Conservation (phyloP, 2,329 filamentous ascomycete genomes). For the Ascochyta koolunga region DNA sequence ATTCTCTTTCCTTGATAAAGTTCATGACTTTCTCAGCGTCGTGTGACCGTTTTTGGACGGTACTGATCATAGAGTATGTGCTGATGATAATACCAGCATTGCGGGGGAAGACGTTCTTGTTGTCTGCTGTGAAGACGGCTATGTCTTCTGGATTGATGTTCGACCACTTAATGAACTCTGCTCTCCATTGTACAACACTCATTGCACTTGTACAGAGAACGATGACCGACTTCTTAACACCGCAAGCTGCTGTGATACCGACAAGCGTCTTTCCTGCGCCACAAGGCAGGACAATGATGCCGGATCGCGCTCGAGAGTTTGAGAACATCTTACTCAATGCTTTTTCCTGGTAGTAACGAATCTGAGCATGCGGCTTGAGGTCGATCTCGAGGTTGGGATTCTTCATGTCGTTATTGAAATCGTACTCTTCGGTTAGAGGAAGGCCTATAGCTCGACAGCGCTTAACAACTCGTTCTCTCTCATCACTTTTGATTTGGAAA, state of each 20-base stretch:
- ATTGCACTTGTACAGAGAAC: constrained; percentile 96
- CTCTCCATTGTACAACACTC: constrained; percentile 96
- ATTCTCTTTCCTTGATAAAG: constrained; percentile 86
- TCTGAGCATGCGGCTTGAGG: constrained; percentile 84
- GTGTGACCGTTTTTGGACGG: constrained; percentile 83
- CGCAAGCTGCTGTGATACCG: constrained; percentile 97
- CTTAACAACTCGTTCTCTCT: constrained; percentile 86
- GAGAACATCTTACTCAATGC: constrained; percentile 99
- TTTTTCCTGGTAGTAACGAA: constrained; percentile 95
- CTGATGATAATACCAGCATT: constrained; percentile 96
- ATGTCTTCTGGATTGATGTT: constrained; percentile 95
- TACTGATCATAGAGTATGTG: constrained; percentile 99
- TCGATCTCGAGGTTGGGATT: constrained; percentile 96
- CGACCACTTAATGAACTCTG: constrained; percentile 99
- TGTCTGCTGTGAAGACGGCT: constrained; percentile 91
- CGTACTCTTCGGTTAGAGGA: constrained; percentile 94
- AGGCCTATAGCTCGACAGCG: constrained; percentile 85
- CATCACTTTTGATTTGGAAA: constrained; percentile 84
- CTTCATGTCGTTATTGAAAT: constrained; percentile 87
- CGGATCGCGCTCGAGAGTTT: constrained; percentile 94
- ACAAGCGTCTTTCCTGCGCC: constrained; percentile 97
- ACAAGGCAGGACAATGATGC: constrained; percentile 95
- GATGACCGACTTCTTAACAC: constrained; percentile 94
- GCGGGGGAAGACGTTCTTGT: constrained; percentile 83
- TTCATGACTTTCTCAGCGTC: constrained; percentile 98